These are phyloP conservation scores for Gracilaria domingensis DNA, from an alignment of 23 red algal genomes.

Conservation along the genomic window DNA sequence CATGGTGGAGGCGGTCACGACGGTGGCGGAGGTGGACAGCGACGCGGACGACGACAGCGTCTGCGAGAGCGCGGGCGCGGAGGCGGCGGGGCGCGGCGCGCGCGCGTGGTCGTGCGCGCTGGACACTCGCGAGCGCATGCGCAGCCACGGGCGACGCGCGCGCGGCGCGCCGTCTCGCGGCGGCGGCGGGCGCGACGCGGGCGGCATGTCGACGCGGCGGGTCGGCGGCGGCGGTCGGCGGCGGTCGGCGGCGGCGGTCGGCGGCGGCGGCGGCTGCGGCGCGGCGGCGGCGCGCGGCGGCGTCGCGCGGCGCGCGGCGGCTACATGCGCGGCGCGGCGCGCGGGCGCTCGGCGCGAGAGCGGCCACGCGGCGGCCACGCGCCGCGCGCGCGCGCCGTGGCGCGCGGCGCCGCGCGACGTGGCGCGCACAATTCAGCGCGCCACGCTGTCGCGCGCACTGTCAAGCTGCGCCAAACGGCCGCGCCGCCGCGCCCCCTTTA, in stretches of 20 bases:
- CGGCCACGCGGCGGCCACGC: background rate
- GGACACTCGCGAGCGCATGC: slow-evolving; percentile 60
- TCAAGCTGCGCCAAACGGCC: background rate
- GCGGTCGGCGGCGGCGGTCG: background rate
- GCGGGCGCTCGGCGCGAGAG: background rate
- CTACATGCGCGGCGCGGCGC: background rate
- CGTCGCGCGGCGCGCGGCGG: background rate
- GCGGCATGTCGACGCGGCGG: background rate
- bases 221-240: background rate
- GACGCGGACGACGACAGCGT: background rate
- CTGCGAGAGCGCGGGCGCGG: background rate
- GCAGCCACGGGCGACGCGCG: slow-evolving; percentile 14
- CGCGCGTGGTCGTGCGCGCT: slow-evolving; percentile 9
- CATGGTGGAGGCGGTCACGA: background rate
- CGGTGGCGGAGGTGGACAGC: slow-evolving; percentile 1
- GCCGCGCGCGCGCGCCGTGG: background rate
- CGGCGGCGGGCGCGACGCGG: background rate
- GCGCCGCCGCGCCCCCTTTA: no score
- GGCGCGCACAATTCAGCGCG: slow-evolving; percentile 25
- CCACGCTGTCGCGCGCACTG: background rate
- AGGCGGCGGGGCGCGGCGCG: background rate
- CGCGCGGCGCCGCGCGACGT: slow-evolving; percentile 1
- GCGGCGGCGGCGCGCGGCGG: background rate
- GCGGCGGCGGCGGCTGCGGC: background rate
- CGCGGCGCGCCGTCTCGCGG: background rate